phyloP scores from a whole-genome alignment of 2,329 filamentous ascomycete species.

The Neopestalotiopsis sp. region DNA sequence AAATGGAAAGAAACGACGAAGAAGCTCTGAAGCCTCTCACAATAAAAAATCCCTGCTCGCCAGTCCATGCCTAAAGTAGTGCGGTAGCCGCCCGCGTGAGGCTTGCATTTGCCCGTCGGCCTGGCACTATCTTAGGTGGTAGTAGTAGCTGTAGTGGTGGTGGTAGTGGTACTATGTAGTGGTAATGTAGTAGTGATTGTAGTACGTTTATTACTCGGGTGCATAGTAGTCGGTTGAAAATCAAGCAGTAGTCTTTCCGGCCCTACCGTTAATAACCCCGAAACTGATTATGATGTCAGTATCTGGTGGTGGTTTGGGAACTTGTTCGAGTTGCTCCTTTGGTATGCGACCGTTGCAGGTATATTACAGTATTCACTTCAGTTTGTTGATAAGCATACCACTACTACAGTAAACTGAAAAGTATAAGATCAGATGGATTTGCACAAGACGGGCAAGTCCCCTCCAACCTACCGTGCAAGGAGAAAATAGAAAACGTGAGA shows the following conservation, averaged over 20 bases:
- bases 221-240: too few relatives aligned
- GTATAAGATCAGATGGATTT: background rate
- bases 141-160: too few relatives aligned
- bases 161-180: background rate
- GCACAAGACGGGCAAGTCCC: background rate
- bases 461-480: background rate
- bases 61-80: conserved; percentile 9
- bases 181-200: background rate
- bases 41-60: background rate
- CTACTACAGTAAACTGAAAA: background rate
- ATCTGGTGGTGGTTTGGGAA: background rate
- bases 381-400: too few relatives aligned
- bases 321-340: background rate
- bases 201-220: too few relatives aligned
- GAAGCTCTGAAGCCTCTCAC: background rate
- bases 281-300: conserved; percentile 12
- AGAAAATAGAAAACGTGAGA: conserved; percentile 4
- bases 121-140: background rate
- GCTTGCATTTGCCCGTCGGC: conserved; percentile 13
- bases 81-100: conserved; percentile 14
- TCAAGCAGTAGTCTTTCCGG: background rate
- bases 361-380: background rate
- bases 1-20: background rate
- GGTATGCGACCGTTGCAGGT: background rate
- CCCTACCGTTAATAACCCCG: conserved; percentile 8